Evolutionary conservation across 106 monocot genomes (phyloP), one percentile per base, ranked within the genome.

Genomic region (Acorus gramineus): DNA sequence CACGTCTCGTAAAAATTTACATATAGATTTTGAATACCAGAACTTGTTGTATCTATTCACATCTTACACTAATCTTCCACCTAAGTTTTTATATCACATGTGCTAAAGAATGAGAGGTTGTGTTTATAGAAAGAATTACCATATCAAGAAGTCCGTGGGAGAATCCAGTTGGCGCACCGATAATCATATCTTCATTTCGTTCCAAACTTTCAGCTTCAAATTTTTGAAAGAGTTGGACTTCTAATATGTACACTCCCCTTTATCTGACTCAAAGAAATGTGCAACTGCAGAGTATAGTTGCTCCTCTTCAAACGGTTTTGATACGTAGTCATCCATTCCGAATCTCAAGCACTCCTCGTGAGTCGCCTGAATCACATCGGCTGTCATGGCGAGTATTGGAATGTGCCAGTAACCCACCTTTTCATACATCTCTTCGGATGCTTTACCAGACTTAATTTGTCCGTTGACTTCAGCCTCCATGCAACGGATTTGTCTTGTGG

Each of bases 311-410:
- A 93, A 83, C 60, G 93, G 93, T 62, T 93, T 93, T 13, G 93
- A 85, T 42, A 93, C 93, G 61, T 83, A 93, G 46, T 70, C 85
- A 69, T 93, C 93, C 93, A 93, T 93, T 46, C 93, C 93, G 61
- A 78, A 83, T 61, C 68, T 63, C 3, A 74, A 11, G 53, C 89
- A 93, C 74, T 86, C 80, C 8, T 85, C 93, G 70, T 83, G 73
- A 8, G 89, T 93, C 45, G 93, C 93, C 62, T 93, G 93, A 58
- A 93, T 81, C 10, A 93, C 93, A 81, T 93, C 93, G 2, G 89
- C 89, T 55, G 93, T 93, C 93, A 93, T 93, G 47, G 89, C 93
- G 51, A 89, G 71, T 71, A 93, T 86, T 3, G 93, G 93, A 11
- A 89, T 52, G 47, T 89, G 89, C 89, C 89, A 86, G 52, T 73